Conservation (phyloP, 768 basidiomycete genomes). For the Asterophora parasitica region DNA sequence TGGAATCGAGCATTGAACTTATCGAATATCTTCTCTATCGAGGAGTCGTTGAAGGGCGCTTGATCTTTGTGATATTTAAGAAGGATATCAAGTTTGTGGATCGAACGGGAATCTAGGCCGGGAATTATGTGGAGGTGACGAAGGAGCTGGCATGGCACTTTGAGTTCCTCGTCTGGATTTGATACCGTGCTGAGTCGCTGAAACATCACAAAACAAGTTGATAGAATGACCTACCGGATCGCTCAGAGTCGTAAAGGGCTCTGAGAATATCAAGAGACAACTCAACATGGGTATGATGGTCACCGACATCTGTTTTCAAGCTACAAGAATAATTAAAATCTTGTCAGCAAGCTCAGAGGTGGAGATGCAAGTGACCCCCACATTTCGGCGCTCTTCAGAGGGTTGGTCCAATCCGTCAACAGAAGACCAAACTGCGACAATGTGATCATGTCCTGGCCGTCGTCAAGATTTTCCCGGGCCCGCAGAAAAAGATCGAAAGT, state of each 20-base stretch:
- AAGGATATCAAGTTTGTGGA: constrained; percentile 46
- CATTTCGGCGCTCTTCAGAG: constrained; percentile 58
- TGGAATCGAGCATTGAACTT: constrained; percentile 46
- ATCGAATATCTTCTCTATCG: constrained; percentile 49
- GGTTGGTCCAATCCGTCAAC: constrained; percentile 87
- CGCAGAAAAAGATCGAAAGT: constrained; percentile 58
- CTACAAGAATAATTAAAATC: constrained; percentile 1
- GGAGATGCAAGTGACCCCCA: constrained; percentile 16
- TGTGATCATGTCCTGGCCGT: constrained; percentile 68
- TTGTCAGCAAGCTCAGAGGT: background rate
- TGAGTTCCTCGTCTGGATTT: constrained; percentile 41
- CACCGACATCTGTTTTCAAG: constrained; percentile 13
- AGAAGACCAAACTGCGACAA: constrained; percentile 73
- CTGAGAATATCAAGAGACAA: constrained; percentile 52
- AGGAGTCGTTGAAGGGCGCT: constrained; percentile 51
- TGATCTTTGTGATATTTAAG: constrained; percentile 52
- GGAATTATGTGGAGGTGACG: constrained; percentile 51
- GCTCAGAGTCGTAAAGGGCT: constrained; percentile 43
- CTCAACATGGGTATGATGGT: constrained; percentile 45
- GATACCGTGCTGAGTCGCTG: background rate
- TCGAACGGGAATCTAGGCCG: constrained; percentile 28
- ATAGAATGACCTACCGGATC: constrained; percentile 31
- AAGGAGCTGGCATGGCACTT: constrained; percentile 59
- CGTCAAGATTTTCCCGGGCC: constrained; percentile 60
- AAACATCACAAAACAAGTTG: background rate